phyloP scores from a whole-genome alignment of 495 filamentous ascomycete species.

The Tuber brumale region DNA sequence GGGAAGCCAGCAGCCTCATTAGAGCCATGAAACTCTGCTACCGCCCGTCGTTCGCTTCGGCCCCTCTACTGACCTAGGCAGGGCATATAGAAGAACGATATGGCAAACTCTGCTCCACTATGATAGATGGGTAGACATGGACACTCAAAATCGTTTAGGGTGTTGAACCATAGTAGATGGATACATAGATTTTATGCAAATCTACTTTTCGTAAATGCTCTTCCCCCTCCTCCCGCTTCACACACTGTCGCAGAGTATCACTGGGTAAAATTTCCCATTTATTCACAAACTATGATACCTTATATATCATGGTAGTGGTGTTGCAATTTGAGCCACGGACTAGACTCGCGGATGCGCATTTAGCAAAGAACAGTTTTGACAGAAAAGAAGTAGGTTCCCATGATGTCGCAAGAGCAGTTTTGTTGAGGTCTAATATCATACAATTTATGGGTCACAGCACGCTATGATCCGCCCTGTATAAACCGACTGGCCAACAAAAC shows the following conservation, averaged over 20 bases:
- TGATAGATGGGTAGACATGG: too few relatives aligned
- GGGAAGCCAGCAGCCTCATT: neutral
- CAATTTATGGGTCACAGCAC: neutral
- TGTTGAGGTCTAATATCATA: neutral
- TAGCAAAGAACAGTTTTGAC: neutral
- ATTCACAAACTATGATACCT: neutral
- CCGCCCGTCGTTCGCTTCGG: too few relatives aligned
- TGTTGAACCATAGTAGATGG: too few relatives aligned
- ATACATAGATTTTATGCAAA: too few relatives aligned
- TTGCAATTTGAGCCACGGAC: neutral
- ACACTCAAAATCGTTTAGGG: too few relatives aligned
- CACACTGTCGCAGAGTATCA: neutral
- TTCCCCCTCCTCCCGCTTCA: neutral
- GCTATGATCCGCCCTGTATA: neutral
- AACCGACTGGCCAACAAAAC: neutral
- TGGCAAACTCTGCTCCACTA: neutral
- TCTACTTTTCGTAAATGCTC: neutral
- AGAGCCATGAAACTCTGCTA: neutral
- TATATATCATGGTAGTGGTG: neutral
- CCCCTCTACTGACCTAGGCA: too few relatives aligned
- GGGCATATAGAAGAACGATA: too few relatives aligned
- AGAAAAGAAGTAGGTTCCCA: neutral
- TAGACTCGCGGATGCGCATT: neutral
- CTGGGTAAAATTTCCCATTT: neutral
- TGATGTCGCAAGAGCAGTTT: neutral